Evolutionary conservation across 768 basidiomycete genomes (phyloP), one percentile per base, ranked within the genome.

Genomic region (Exidia glandulosa): DNA sequence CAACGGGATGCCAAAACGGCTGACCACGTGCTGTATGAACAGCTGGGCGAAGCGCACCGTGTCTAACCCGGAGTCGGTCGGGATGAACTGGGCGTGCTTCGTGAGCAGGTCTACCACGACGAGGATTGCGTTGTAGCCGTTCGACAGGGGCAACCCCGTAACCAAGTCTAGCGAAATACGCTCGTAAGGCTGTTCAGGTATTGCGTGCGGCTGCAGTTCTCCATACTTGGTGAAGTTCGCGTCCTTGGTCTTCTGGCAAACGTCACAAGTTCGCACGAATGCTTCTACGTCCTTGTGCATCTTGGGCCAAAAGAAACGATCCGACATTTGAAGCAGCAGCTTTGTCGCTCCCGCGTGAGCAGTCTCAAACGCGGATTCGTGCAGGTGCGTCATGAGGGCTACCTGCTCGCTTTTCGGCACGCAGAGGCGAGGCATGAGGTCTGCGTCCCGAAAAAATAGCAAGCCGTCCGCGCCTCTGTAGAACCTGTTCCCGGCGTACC

Each of bases 21-120:
- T 50, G 0, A 48, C 55, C 3, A 63, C 55, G 7, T 50, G 23
- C 12, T n/a, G n/a, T 0, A 62, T 56, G 32, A 57, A 62, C 1
- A 62, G 14, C 0, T 0, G 60, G 52, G 32, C 59, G 62, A 9
- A 57, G 30, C 0, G 37, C 34, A 7, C 34, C 34, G 34, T 36
- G 7, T 7, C 16, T 16, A 36, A 36, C 7, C 34, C 34, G 34
- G 34, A 61, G 36, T 62, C 58, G 54, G 67, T 65, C 0, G 77
- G 76, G 32, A 80, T 71, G 63, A 81, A 80, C 59, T 76, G 72
- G 2, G 72, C 74, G 59, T 67, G 67, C 56, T 75, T 74, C 19
- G 76, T 75, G 45, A 80, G 62, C 2, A 72, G 65, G 62, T 77
- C 72, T 23, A 73, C 71, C 29, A 80, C 61, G 5, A 75, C 72